phyloP scores from a whole-genome alignment of 345 rosid genomes.

The Cardamine occulta region DNA sequence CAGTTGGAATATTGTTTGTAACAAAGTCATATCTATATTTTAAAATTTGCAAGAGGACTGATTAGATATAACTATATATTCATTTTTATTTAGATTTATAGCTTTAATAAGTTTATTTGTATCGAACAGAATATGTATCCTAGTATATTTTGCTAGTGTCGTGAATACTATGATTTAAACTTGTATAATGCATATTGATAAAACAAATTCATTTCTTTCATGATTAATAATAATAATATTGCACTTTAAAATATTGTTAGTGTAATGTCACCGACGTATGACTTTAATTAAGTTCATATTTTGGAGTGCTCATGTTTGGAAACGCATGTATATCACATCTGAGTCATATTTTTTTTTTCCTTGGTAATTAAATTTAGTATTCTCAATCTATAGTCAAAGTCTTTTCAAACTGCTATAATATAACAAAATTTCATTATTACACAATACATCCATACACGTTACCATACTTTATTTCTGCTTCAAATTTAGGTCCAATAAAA shows the following conservation, averaged over 20 bases:
- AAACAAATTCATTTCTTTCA: not conserved
- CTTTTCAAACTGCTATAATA: not conserved
- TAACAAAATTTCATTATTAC: not conserved
- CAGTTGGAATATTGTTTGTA: conserved; percentile 25
- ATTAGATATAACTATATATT: not conserved
- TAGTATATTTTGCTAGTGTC: not conserved
- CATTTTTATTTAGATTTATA: not conserved
- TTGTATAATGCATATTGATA: not conserved
- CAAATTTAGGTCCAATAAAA: not conserved
- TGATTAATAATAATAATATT: not conserved
- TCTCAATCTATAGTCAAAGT: not conserved
- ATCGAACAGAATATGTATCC: not conserved
- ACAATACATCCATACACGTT: not conserved
- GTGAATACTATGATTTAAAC: not conserved
- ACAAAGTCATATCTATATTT: conserved; percentile 6
- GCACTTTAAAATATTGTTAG: not conserved
- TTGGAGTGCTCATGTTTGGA: not conserved
- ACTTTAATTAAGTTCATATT: conserved; percentile 11
- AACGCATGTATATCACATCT: conserved; percentile 4
- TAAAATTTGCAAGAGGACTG: conserved; percentile 3
- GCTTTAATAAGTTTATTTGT: not conserved
- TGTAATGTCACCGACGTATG: not conserved
- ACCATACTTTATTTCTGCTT: not conserved
- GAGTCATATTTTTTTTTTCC: not conserved
- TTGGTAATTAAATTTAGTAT: not conserved